Percentiles rank a stretch among this genome's conserved stretches.
These are phyloP conservation scores for Pichia nanzhaoensis DNA, from an alignment of 805 yeast genomes.

Conservation along the genomic window DNA sequence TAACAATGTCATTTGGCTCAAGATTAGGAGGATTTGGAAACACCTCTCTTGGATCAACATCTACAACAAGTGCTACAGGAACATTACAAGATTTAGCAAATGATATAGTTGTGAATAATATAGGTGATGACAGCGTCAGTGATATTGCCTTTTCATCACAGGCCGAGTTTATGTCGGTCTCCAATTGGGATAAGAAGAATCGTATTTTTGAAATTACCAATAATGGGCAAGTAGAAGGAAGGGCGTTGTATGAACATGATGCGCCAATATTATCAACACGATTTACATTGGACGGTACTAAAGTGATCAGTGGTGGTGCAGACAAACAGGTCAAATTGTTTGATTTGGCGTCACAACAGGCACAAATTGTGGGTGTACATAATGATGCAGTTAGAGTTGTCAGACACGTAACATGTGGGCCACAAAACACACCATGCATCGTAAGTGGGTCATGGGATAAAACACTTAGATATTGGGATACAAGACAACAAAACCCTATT, in stretches of 20 bases:
- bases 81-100: constrained; percentile 56
- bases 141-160: constrained; percentile 82
- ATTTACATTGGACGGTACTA: constrained; percentile 83
- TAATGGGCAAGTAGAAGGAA: constrained; percentile 74
- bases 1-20: constrained; percentile 26
- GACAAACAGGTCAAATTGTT: constrained; percentile 82
- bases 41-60: constrained; percentile 9
- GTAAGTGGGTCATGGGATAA: constrained; percentile 97
- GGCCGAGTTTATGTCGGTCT: constrained; percentile 71
- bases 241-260: constrained; percentile 84
- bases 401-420: constrained; percentile 76
- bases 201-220: constrained; percentile 81
- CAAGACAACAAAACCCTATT: constrained; percentile 76
- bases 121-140: constrained; percentile 88
- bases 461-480: constrained; percentile 91
- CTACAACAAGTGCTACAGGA: constrained; percentile 33
- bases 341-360: constrained; percentile 77
- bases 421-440: constrained; percentile 71
- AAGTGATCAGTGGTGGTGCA: constrained; percentile 82
- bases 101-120: constrained; percentile 64
- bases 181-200: constrained; percentile 94
- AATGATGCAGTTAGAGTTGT: constrained; percentile 72
- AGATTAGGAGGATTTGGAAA: constrained; percentile 25
- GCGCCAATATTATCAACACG: constrained; percentile 79
- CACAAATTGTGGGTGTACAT: constrained; percentile 80